A percentile compares a stretch with the other conserved stretches of the same genome.
phyloP scores from a whole-genome alignment of 2,329 filamentous ascomycete species.

The Stagonosporopsis cucurbitacearum region DNA sequence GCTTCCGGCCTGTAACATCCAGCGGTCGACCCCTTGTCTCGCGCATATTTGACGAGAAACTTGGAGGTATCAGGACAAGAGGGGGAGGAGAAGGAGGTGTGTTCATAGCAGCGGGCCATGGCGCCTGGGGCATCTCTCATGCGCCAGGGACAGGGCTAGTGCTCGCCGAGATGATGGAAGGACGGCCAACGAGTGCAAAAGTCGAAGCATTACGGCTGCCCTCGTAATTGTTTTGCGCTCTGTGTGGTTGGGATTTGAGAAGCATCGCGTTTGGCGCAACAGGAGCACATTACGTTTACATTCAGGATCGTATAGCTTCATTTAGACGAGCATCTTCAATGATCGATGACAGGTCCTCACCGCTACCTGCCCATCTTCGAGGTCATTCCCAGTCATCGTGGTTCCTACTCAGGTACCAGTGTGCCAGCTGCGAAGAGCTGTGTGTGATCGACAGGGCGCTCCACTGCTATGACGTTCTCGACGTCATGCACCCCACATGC shows the following conservation, averaged over 20 bases:
- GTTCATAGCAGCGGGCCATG: slow-evolving; percentile 74
- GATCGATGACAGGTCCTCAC: slow-evolving; percentile 8
- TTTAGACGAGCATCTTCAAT: not conserved
- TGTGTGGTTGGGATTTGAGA: not conserved
- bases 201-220: slow-evolving; percentile 58
- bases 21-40: slow-evolving; percentile 69
- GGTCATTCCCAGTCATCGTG: slow-evolving; percentile 1
- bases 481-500: slow-evolving; percentile 18
- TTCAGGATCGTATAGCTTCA: not conserved
- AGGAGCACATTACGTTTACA: not conserved
- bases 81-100: slow-evolving; percentile 64
- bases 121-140: slow-evolving; percentile 70
- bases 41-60: slow-evolving; percentile 61
- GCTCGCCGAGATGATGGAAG: slow-evolving; percentile 72
- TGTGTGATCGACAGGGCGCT: slow-evolving; percentile 10
- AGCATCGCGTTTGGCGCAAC: slow-evolving; percentile 9
- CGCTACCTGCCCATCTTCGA: not conserved
- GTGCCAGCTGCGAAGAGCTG: slow-evolving; percentile 8
- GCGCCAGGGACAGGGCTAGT: slow-evolving; percentile 72
- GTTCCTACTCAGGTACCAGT: slow-evolving; percentile 13
- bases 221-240: slow-evolving; percentile 3
- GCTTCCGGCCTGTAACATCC: slow-evolving; percentile 73
- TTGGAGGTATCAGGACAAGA: slow-evolving; percentile 60
- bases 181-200: slow-evolving; percentile 64
- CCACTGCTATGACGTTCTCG: slow-evolving; percentile 18